Evolutionary conservation across 139 green algal genomes (phyloP).

Genomic region (Tetraselmis chui): DNA sequence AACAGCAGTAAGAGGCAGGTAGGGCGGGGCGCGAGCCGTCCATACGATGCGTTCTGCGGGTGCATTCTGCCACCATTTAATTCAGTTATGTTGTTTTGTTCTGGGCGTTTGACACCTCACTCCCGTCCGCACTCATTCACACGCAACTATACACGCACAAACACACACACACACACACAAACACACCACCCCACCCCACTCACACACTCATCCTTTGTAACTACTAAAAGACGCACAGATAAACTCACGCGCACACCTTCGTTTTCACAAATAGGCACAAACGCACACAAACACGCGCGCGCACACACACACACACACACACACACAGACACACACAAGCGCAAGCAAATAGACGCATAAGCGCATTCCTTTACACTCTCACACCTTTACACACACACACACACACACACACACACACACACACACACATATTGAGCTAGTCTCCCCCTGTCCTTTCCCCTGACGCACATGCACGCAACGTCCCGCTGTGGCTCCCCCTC

Average conservation of each 20-base stretch:
- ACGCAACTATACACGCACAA: conserved; percentile 9
- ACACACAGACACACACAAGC: conserved; percentile 8
- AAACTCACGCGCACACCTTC: too few species aligned
- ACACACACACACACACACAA: too few species aligned
- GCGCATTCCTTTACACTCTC: conserved; percentile 2
- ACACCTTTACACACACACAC: conserved; percentile 10
- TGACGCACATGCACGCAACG: conserved; percentile 7
- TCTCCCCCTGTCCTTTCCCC: not conserved
- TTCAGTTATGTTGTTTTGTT: too few species aligned
- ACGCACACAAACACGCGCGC: too few species aligned
- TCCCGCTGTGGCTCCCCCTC: not conserved
- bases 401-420: not conserved
- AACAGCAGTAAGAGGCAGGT: not conserved
- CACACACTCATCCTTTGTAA: not conserved
- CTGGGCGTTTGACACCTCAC: conserved; percentile 1
- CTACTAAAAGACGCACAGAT: conserved; percentile 8
- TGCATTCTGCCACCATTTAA: not conserved
- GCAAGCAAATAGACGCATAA: not conserved
- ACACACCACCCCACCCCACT: conserved; percentile 2
- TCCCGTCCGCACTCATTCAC: conserved; percentile 9
- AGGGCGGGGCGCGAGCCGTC: not conserved
- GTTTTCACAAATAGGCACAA: too few species aligned
- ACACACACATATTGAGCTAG: conserved; percentile 1
- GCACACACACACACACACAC: conserved; percentile 20
- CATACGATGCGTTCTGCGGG: not conserved